Percentiles rank a stretch among this genome's conserved stretches.
These are phyloP conservation scores for Candida nanaspora DNA, from an alignment of 805 yeast genomes.

Conservation along the genomic window DNA sequence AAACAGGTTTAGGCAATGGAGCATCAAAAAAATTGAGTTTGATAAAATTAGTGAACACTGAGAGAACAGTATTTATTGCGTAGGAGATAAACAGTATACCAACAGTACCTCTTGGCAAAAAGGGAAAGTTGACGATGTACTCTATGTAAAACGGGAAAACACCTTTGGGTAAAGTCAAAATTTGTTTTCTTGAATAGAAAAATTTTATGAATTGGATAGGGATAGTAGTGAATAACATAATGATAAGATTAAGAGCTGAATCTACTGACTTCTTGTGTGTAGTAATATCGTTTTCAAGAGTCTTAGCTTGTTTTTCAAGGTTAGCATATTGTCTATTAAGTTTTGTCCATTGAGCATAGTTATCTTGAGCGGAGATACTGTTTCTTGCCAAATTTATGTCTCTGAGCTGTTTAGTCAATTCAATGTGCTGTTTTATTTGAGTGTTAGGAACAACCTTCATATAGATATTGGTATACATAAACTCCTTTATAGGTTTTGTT, in stretches of 20 bases:
- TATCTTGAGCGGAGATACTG: slow-evolving; percentile 77
- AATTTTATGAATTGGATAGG: slow-evolving; percentile 44
- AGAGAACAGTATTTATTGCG: slow-evolving; percentile 20
- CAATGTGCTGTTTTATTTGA: slow-evolving; percentile 21
- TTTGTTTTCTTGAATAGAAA: slow-evolving; percentile 44
- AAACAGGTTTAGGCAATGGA: slow-evolving; percentile 4
- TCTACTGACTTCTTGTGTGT: slow-evolving; percentile 28
- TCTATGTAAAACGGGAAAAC: slow-evolving; percentile 54
- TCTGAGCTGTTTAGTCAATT: slow-evolving; percentile 36
- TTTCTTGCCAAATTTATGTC: slow-evolving; percentile 46
- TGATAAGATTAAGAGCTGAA: slow-evolving; percentile 22
- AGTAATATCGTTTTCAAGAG: slow-evolving; percentile 31
- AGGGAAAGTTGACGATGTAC: slow-evolving; percentile 50
- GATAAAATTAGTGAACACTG: slow-evolving; percentile 19
- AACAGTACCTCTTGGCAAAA: slow-evolving; percentile 53
- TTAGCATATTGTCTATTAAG: slow-evolving; percentile 66
- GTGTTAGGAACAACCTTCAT: slow-evolving; percentile 27
- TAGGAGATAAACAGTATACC: slow-evolving; percentile 55
- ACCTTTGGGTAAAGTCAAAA: slow-evolving; percentile 53
- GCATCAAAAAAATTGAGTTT: slow-evolving; percentile 7
- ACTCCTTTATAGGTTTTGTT: slow-evolving; percentile 15
- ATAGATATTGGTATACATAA: slow-evolving; percentile 8
- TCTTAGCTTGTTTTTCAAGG: slow-evolving; percentile 43
- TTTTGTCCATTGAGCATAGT: slow-evolving; percentile 95
- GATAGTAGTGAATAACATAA: slow-evolving; percentile 34